Evolutionary conservation across 768 basidiomycete genomes (phyloP), one percentile per base, ranked within the genome.

Genomic region (Leccinum boreale): DNA sequence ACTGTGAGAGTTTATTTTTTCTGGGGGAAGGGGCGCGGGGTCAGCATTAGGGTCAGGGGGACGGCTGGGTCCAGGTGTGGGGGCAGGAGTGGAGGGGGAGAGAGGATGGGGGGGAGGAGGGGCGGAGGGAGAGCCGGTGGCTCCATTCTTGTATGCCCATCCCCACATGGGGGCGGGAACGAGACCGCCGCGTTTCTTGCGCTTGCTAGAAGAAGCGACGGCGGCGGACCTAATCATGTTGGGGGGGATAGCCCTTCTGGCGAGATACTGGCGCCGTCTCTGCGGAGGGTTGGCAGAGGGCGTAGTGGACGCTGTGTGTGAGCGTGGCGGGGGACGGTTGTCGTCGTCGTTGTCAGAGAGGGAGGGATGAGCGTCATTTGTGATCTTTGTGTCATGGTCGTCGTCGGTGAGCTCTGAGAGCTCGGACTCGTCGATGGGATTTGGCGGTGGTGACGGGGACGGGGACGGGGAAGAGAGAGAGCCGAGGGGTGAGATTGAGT

Each of bases 111-210:
- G 59, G 8, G 59, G 35, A 15, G 59, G 35, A 15, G 58, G 54
- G 8, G 61, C 42, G 23, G 61, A 46, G 12, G 58, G 55, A 17
- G 65, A 54, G 74, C n/a, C 57, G 11, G 56, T 45, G 2, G 73
- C 50, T 59, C 60, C 71, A 50, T 73, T 77, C 69, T 83, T 85
- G 63, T 80, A 79, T 14, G 85, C 89, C 90, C 91, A 93, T 24
- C 82, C 89, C 91, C 90, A 92, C 89, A 92, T 92, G 54, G 83
- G 83, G 35, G 85, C 85, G 28, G 90, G 89, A 1, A 90, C 85
- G 58, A 90, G 78, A 55, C 85, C 86, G 64, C 85, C 82, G 52
- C 85, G 80, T 66, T 84, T 83, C 70, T 76, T 80, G 60, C 79
- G 72, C 14, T 74, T 74, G 52, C 61, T 68, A 4, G 56, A 61